These are phyloP conservation scores for Parmelia sp. DNA, from an alignment of 495 filamentous ascomycete species.

Conservation along the genomic window DNA sequence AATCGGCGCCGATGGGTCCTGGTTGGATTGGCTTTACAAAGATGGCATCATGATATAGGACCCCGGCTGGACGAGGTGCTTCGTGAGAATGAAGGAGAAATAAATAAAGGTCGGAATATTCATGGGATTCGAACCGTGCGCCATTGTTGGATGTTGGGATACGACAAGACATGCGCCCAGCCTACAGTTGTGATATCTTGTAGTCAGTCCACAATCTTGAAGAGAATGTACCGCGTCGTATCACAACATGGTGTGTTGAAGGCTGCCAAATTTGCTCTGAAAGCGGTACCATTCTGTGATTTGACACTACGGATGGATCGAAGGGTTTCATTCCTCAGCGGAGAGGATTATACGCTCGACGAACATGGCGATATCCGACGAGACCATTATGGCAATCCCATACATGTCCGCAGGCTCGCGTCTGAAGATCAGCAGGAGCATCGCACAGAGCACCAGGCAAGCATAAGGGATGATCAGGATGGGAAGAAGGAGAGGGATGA, in stretches of 20 bases:
- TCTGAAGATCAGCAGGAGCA: neutral
- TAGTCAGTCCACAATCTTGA: neutral
- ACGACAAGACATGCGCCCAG: conserved; percentile 1
- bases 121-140: neutral
- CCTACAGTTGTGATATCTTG: conserved; percentile 11
- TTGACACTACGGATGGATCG: conserved; percentile 1
- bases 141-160: conserved; percentile 14
- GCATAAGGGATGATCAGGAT: neutral
- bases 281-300: conserved; percentile 3
- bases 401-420: neutral
- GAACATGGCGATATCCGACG: neutral
- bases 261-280: conserved; percentile 5
- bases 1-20: conserved; percentile 5
- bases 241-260: conserved; percentile 7
- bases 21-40: conserved; percentile 1
- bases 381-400: neutral
- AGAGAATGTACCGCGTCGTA: conserved; percentile 4
- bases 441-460: neutral
- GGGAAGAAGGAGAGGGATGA: neutral
- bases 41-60: conserved; percentile 3
- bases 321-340: neutral
- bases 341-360: neutral
- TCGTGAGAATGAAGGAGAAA: conserved; percentile 3
- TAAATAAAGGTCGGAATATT: conserved; percentile 12
- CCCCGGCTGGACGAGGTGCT: neutral